Evolutionary conservation across 148 eudicot species (phyloP).

Genomic region (Limonium bicolor): DNA sequence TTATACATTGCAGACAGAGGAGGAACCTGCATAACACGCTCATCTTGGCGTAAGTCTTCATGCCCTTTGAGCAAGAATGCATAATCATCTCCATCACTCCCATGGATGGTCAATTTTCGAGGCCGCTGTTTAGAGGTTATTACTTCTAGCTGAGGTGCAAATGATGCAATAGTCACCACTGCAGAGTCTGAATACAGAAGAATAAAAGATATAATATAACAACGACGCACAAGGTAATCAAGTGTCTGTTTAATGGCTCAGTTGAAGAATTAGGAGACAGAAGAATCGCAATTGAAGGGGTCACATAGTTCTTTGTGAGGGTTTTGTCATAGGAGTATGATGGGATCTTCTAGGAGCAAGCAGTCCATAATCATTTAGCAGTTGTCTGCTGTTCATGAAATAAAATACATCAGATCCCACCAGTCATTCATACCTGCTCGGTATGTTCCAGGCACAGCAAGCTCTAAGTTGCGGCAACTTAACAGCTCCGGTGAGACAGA

Average conservation of each 20-base stretch:
- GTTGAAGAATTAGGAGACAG: no score
- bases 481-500: constrained; percentile 90
- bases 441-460: constrained; percentile 97
- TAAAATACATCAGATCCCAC: not conserved
- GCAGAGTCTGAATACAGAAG: constrained; percentile 38
- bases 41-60: constrained; percentile 98
- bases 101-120: constrained; percentile 87
- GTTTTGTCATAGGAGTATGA: no score
- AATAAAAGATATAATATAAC: not conserved
- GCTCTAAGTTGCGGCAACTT: constrained; percentile 71
- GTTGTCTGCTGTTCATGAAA: not conserved
- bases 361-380: no score
- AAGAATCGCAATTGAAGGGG: no score
- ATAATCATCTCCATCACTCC: constrained; percentile 91
- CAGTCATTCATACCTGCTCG: constrained; percentile 48
- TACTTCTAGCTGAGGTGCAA: constrained; percentile 84
- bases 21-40: constrained; percentile 97
- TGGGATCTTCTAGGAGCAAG: no score
- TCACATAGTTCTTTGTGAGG: no score
- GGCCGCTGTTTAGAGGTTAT: constrained; percentile 98
- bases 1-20: no score
- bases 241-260: no score
- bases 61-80: constrained; percentile 96
- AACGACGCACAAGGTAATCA: no score
- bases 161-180: constrained; percentile 86